Evolutionary conservation across 2,329 filamentous ascomycete species (phyloP).

Genomic region (Proliferodiscus dingleyae): DNA sequence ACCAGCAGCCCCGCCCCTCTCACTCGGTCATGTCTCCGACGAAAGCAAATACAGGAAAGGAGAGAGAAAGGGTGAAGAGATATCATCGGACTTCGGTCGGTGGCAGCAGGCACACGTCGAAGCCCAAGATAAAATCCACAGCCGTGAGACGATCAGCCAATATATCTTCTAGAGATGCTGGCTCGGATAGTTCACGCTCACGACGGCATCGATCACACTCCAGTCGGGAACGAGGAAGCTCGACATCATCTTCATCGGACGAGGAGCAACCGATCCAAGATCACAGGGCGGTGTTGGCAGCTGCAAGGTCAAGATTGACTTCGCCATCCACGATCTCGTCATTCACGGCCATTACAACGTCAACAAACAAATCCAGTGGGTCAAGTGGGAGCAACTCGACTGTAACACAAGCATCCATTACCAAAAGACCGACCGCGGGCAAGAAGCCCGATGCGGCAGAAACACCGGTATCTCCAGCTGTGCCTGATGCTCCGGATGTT

Average conservation of each 20-base stretch:
- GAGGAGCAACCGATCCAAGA: slow-evolving; percentile 22
- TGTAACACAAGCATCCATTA: slow-evolving; percentile 33
- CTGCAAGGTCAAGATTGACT: slow-evolving; percentile 24
- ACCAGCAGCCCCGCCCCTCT: slow-evolving; percentile 10
- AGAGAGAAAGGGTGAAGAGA: slow-evolving; percentile 19
- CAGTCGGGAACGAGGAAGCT: slow-evolving; percentile 20
- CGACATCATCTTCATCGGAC: slow-evolving; percentile 21
- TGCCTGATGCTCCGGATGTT: slow-evolving; percentile 27
- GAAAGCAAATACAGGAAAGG: slow-evolving; percentile 21
- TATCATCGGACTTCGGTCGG: slow-evolving; percentile 17
- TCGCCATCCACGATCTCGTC: slow-evolving; percentile 32
- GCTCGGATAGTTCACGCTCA: slow-evolving; percentile 10
- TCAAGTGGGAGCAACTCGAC: slow-evolving; percentile 41
- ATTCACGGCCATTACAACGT: slow-evolving; percentile 27
- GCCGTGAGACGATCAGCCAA: slow-evolving; percentile 15
- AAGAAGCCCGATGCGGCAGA: slow-evolving; percentile 18
- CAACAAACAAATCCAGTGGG: slow-evolving; percentile 34
- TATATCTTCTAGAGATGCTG: slow-evolving; percentile 13
- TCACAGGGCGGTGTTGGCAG: slow-evolving; percentile 22
- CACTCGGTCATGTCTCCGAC: slow-evolving; percentile 18
- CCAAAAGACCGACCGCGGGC: slow-evolving; percentile 14
- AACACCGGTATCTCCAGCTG: slow-evolving; percentile 27
- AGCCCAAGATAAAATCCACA: slow-evolving; percentile 20
- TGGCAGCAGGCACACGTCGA: slow-evolving; percentile 16
- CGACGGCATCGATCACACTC: slow-evolving; percentile 18